phyloP scores from a whole-genome alignment of 805 yeast genomes.

The Spathaspora boniae region DNA sequence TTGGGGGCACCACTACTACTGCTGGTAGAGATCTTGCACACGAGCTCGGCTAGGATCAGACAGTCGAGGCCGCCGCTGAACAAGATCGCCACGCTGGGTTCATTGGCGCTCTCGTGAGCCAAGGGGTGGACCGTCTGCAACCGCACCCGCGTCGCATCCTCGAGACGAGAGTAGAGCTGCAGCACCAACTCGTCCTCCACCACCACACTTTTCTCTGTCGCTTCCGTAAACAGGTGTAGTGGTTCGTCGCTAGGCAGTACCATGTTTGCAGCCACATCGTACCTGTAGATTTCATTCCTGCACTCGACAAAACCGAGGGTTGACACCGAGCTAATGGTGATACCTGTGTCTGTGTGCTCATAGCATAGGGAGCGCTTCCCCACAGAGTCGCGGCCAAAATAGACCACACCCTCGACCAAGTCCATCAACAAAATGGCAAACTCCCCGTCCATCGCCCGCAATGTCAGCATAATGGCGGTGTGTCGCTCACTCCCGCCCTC shows the following conservation, averaged over 20 bases:
- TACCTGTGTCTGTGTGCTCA: slow-evolving; percentile 22
- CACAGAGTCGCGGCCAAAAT: slow-evolving; percentile 79
- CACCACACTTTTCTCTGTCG: background rate
- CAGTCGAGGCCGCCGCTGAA: slow-evolving; percentile 98
- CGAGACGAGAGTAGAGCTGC: slow-evolving; percentile 6
- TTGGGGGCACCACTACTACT: background rate
- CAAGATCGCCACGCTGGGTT: slow-evolving; percentile 41
- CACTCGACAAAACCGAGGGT: slow-evolving; percentile 49
- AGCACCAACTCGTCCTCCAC: slow-evolving; percentile 2
- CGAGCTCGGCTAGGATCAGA: slow-evolving; percentile 65
- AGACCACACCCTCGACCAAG: slow-evolving; percentile 34
- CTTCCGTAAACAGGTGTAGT: slow-evolving; percentile 1
- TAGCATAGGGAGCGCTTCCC: slow-evolving; percentile 80
- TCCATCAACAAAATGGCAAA: slow-evolving; percentile 67
- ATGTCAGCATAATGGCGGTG: slow-evolving; percentile 36
- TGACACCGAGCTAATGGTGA: slow-evolving; percentile 40
- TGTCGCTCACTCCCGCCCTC: slow-evolving; percentile 10
- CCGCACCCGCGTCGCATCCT: slow-evolving; percentile 27
- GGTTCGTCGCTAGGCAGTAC: slow-evolving; percentile 3
- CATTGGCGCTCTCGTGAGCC: slow-evolving; percentile 28
- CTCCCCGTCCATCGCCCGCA: slow-evolving; percentile 67
- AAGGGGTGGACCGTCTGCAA: slow-evolving; percentile 61
- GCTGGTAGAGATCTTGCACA: slow-evolving; percentile 14
- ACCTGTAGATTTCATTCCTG: slow-evolving; percentile 46
- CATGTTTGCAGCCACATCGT: too few species aligned